Percentiles rank a stretch among this genome's conserved stretches.
Conservation (phyloP, 352 stramenopile genomes). For the Globisporangium splendens region DNA sequence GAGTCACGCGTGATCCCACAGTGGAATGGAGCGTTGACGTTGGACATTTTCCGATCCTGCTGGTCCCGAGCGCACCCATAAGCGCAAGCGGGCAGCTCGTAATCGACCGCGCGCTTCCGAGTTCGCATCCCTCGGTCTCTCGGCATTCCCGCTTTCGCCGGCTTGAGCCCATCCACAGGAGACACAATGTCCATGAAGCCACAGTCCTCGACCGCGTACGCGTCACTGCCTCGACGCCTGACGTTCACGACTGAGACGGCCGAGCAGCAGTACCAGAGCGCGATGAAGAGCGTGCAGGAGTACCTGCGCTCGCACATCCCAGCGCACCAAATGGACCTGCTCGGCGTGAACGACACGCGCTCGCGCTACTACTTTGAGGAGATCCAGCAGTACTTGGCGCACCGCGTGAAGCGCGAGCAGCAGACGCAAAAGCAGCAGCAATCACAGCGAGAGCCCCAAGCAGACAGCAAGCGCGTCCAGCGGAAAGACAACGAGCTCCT, state of each 20-base stretch:
- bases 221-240: conserved; percentile 12
- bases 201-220: not conserved
- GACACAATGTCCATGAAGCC: not conserved
- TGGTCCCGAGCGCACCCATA: not conserved
- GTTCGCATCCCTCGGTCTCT: not conserved
- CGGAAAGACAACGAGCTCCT: conserved; percentile 26
- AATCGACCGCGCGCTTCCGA: not conserved
- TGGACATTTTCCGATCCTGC: not conserved
- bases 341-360: conserved; percentile 48
- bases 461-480: not conserved
- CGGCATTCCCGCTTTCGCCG: not conserved
- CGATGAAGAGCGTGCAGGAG: conserved; percentile 52
- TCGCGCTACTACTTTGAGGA: conserved; percentile 50
- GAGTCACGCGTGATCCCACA: not conserved
- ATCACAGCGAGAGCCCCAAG: not conserved
- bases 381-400: conserved; percentile 54
- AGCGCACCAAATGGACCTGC: conserved; percentile 29
- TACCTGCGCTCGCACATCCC: conserved; percentile 40
- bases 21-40: not conserved
- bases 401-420: conserved; percentile 21
- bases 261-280: conserved; percentile 32
- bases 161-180: not conserved
- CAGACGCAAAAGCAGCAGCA: conserved; percentile 2
- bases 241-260: conserved; percentile 14
- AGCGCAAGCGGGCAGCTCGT: not conserved